These are phyloP conservation scores for Trametes sp. DNA, from an alignment of 1,284 basidiomycete genomes.

Conservation along the genomic window DNA sequence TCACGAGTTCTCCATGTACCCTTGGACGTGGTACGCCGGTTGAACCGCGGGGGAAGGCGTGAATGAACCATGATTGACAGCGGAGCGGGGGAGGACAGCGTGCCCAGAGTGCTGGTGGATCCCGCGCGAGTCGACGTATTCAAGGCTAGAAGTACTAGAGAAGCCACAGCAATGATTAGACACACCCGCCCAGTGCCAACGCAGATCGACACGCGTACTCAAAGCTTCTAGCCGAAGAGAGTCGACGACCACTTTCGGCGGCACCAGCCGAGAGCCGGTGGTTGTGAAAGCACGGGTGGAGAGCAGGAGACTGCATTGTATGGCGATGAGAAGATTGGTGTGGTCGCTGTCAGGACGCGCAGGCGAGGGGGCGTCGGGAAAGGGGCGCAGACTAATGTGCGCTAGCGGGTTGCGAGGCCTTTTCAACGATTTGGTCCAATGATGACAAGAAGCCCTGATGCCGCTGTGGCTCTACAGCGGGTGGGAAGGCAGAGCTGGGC, in stretches of 20 bases:
- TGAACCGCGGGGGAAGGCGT: background rate
- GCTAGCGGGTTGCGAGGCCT: background rate
- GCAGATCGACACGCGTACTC: constrained; percentile 11
- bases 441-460: constrained; percentile 7
- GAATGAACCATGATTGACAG: background rate
- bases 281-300: background rate
- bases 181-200: background rate
- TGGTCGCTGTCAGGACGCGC: background rate
- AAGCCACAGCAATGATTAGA: constrained; percentile 6
- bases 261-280: background rate
- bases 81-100: background rate
- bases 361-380: background rate
- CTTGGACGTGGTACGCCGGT: background rate
- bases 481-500: constrained; percentile 10
- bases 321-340: background rate
- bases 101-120: background rate
- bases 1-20: background rate
- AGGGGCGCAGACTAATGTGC: constrained; percentile 2
- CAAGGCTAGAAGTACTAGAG: constrained; percentile 3
- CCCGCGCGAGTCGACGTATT: background rate
- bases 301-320: constrained; percentile 1
- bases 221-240: constrained; percentile 3
- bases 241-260: constrained; percentile 3
- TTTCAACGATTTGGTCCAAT: constrained; percentile 1
- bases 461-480: constrained; percentile 11